phyloP scores from a whole-genome alignment of 306 rosid species.

The Luffa aegyptiaca region DNA sequence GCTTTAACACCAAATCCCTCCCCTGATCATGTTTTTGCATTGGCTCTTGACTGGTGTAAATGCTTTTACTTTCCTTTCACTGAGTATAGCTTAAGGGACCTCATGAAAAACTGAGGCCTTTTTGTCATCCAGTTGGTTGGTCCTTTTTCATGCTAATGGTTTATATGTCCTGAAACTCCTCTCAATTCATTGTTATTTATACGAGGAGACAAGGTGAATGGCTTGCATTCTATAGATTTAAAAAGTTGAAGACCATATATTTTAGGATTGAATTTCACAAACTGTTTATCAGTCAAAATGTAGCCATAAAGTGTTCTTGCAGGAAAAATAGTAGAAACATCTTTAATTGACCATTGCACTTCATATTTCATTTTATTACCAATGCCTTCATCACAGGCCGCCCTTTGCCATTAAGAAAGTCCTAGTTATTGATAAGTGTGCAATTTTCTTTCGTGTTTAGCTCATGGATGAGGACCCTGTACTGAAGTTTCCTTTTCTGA shows the following conservation, averaged over 20 bases:
- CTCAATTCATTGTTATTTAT: not conserved
- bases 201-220: not conserved
- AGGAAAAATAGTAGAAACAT: not conserved
- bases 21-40: not conserved
- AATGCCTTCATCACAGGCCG: not conserved
- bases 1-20: not conserved
- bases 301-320: not conserved
- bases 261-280: not conserved
- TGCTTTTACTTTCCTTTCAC: not conserved
- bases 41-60: not conserved
- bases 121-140: not conserved
- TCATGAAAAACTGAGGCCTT: not conserved
- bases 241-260: not conserved
- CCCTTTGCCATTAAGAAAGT: not conserved
- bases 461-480: not conserved
- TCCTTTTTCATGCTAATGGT: not conserved
- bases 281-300: not conserved
- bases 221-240: not conserved
- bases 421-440: slow-evolving; percentile 9
- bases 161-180: not conserved
- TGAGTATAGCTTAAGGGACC: not conserved
- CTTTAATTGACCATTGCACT: not conserved
- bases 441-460: not conserved
- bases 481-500: slow-evolving; percentile 14
- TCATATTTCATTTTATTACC: not conserved